Base-by-base conservation (phyloP, 305 asterid genomes). In the Fraxinus albicans region DNA sequence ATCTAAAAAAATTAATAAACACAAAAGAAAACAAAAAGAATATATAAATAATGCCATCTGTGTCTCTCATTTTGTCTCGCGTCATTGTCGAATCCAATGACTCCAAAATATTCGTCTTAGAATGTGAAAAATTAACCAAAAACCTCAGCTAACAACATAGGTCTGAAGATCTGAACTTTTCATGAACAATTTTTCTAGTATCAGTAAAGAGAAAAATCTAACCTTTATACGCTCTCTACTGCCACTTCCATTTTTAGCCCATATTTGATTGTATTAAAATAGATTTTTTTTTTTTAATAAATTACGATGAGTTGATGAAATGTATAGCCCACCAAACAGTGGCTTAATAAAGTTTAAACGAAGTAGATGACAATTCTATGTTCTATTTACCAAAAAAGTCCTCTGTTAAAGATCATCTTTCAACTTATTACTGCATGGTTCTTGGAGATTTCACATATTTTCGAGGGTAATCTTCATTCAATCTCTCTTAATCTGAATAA, bases 341-440 rank as follows among this genome's bases (percentile, higher is more conserved):
- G 47, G 55, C 55, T 44, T 7, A 50, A 15, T 3, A 15, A 50
- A 3, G 2, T 17, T 80, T 47, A 47, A 70, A 74, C 77, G 77
- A 10, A 84, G 47, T 40, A 2, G 47, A 40, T 9, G 47, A 8
- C 13, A 38, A 38, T 8, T 21, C 50, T 47, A 12, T 12, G 58
- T 13, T 47, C 58, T 58, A 47, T 23, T 73, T 83, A 82, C 85
- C 79, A 73, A 81, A 73, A 76, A 77, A 53, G 4, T 75, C 82
- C 83, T 76, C 70, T 33, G 8, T 2, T n/a, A 34, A 83, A 72
- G 77, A 60, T 53, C 69, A 33, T 72, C 83, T 77, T 77, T 77
- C 33, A 42, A 70, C 70, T 77, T 58, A 69, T 47, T 75, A 81
- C 63, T 8, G 38, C 42, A 36, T 85, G 81, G 85, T 85, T 83